These are phyloP conservation scores for Paramecium bursaria DNA, from an alignment of 73 alveolate species.

Conservation along the genomic window DNA sequence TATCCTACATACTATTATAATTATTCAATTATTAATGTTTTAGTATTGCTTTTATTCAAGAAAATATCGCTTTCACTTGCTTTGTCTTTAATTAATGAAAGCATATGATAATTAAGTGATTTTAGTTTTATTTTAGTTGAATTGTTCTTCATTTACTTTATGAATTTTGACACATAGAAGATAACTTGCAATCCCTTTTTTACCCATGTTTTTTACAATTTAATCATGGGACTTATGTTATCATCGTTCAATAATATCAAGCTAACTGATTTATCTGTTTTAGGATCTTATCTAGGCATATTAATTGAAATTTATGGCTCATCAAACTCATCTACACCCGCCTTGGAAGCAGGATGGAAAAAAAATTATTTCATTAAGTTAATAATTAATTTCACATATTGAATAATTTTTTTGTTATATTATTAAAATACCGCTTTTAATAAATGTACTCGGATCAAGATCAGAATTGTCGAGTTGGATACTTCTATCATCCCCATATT, in stretches of 20 bases:
- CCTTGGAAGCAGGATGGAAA: too few species aligned
- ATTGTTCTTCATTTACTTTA: neutral
- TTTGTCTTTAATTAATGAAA: neutral
- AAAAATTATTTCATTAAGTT: too few species aligned
- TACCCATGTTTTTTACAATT: too few species aligned
- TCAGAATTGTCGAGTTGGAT: slow-evolving; percentile 90
- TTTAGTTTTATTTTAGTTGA: slow-evolving; percentile 18
- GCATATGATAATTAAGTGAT: slow-evolving; percentile 5
- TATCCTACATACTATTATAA: neutral
- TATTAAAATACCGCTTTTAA: too few species aligned
- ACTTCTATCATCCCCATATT: slow-evolving; percentile 89
- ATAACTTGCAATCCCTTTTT: neutral
- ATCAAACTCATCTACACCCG: too few species aligned
- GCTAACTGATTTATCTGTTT: too few species aligned
- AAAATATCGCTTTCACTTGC: slow-evolving; percentile 32
- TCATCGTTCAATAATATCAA: too few species aligned
- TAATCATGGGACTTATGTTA: too few species aligned
- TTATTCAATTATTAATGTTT: neutral
- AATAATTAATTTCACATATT: too few species aligned
- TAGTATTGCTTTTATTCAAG: neutral
- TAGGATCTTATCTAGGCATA: too few species aligned
- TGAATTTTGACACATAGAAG: slow-evolving; percentile 10
- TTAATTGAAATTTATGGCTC: too few species aligned
- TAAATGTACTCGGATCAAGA: slow-evolving; percentile 46
- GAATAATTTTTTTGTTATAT: too few species aligned